A percentile compares a stretch with the other conserved stretches of the same genome.
Conservation (phyloP, 2,329 filamentous ascomycete species). For the Annulohypoxylon truncatum region DNA sequence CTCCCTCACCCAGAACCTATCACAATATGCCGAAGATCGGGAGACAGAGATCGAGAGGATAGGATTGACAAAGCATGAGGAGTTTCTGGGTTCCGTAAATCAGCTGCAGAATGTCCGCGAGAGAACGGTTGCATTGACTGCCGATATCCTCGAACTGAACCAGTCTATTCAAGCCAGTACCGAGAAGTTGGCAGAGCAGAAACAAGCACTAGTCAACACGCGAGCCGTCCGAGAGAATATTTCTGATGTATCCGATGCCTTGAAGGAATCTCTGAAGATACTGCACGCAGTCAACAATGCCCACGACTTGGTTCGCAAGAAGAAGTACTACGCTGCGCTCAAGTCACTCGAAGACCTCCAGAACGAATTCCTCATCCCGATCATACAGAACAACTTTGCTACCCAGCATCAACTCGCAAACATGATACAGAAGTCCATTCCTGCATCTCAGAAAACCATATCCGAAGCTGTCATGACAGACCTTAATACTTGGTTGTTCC, state of each 20-base stretch:
- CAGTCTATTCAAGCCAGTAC: conserved; percentile 96
- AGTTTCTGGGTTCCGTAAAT: conserved; percentile 93
- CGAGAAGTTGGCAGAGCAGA: conserved; percentile 92
- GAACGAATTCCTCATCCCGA: conserved; percentile 86
- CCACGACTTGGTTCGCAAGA: conserved; percentile 89
- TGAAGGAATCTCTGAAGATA: conserved; percentile 92
- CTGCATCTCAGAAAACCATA: conserved; percentile 90
- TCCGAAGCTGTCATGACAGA: conserved; percentile 98
- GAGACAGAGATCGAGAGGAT: conserved; percentile 94
- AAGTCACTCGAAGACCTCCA: conserved; percentile 95
- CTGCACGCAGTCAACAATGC: conserved; percentile 93
- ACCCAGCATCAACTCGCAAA: conserved; percentile 95
- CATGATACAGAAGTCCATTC: conserved; percentile 95
- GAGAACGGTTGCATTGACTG: conserved; percentile 87
- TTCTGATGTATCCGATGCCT: conserved; percentile 86
- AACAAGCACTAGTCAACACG: conserved; percentile 92
- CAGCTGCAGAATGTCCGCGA: conserved; percentile 93
- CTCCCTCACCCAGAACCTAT: conserved; percentile 80
- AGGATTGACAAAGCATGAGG: conserved; percentile 95
- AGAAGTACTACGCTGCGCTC: conserved; percentile 94
- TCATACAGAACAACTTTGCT: conserved; percentile 82
- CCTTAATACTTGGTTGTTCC: conserved; percentile 95
- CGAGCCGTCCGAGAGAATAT: conserved; percentile 94
- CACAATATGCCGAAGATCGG: conserved; percentile 84
- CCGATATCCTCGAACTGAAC: conserved; percentile 91